These are phyloP conservation scores for Trichoderma lentiforme DNA, from an alignment of 2,329 filamentous ascomycete genomes.

Conservation along the genomic window DNA sequence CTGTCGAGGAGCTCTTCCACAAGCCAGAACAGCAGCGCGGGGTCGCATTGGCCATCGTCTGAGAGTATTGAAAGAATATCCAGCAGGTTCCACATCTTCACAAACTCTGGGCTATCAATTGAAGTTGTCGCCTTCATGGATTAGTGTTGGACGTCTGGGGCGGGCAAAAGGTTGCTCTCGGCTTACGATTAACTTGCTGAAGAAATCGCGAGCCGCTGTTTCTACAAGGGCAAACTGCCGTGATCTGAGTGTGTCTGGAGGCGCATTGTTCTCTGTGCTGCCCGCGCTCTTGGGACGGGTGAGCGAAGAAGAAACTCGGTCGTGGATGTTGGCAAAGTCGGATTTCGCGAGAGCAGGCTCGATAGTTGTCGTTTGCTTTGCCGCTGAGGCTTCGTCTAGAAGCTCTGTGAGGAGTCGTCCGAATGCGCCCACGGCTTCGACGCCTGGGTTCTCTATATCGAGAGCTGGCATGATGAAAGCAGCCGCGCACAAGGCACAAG, in stretches of 20 bases:
- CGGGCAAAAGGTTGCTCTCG: background rate
- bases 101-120: constrained; percentile 75
- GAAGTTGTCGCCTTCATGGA: constrained; percentile 62
- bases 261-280: constrained; percentile 30
- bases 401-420: constrained; percentile 53
- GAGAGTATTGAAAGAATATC: constrained; percentile 88
- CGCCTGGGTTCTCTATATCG: constrained; percentile 43
- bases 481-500: background rate
- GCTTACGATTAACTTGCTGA: constrained; percentile 74
- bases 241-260: constrained; percentile 37
- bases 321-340: constrained; percentile 54
- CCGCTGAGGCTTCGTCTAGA: constrained; percentile 54
- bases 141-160: constrained; percentile 30
- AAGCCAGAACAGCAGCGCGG: constrained; percentile 81
- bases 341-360: constrained; percentile 73
- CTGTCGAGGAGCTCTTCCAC: constrained; percentile 94
- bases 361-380: constrained; percentile 59
- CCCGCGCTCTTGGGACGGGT: constrained; percentile 26
- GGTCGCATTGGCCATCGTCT: constrained; percentile 73
- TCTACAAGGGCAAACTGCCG: constrained; percentile 72
- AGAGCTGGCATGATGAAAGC: constrained; percentile 48
- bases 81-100: constrained; percentile 86
- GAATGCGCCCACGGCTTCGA: constrained; percentile 54
- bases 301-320: constrained; percentile 40
- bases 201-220: constrained; percentile 75